A percentile compares a stretch with the other conserved stretches of the same genome.
phyloP scores from a whole-genome alignment of 164 flowering plant genomes.

The Houttuynia cordata region DNA sequence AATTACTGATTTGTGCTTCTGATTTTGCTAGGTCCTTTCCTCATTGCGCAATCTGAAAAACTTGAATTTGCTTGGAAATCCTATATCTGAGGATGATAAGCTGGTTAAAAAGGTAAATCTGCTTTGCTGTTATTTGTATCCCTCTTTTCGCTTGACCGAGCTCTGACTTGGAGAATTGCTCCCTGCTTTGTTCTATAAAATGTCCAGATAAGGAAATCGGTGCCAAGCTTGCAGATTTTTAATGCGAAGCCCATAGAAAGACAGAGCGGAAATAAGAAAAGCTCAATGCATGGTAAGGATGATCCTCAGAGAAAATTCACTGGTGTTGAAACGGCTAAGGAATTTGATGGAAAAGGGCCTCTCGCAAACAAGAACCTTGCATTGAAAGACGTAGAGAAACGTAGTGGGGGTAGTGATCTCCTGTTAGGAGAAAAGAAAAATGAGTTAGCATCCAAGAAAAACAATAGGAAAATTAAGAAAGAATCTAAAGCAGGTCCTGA shows the following conservation, averaged over 20 bases:
- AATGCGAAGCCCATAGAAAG: conserved; percentile 53
- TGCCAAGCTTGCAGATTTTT: conserved; percentile 58
- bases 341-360: not conserved
- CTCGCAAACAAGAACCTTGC: not conserved
- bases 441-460: not conserved
- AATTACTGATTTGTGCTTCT: not conserved
- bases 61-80: conserved; percentile 80
- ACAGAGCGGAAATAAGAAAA: conserved; percentile 3
- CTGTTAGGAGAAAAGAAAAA: not conserved
- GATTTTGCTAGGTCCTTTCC: conserved; percentile 42
- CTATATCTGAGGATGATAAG: conserved; percentile 48
- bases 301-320: not conserved
- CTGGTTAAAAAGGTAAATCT: conserved; percentile 42
- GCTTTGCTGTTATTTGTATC: not conserved
- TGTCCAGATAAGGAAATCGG: conserved; percentile 40
- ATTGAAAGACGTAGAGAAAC: not conserved
- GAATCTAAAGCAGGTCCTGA: not conserved
- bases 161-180: not conserved
- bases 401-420: not conserved
- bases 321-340: too few relatives aligned
- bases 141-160: not conserved
- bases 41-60: conserved; percentile 49
- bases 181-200: not conserved
- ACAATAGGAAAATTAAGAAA: not conserved
- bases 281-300: not conserved